Conservation (phyloP, 805 yeast species). For the Ogataea wickerhamii region DNA sequence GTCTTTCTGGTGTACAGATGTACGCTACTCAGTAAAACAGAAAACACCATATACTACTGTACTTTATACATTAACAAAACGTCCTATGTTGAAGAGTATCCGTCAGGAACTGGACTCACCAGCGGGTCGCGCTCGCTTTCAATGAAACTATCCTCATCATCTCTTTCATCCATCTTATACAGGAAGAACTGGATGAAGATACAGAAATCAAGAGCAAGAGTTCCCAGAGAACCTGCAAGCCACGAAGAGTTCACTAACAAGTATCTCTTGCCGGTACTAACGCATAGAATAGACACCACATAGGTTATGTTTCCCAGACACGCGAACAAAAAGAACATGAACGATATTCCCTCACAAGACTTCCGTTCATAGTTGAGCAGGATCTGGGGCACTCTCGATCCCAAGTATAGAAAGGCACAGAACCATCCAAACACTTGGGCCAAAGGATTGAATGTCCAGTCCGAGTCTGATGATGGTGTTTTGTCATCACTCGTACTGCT, state of each 20-base stretch:
- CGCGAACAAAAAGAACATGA: constrained; percentile 90
- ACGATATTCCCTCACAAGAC: constrained; percentile 92
- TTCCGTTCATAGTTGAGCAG: constrained; percentile 79
- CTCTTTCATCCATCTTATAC: constrained; percentile 45
- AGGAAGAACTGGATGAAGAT: constrained; percentile 84
- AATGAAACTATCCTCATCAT: constrained; percentile 21
- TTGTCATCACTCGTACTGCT: constrained; percentile 32
- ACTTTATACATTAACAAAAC: no score
- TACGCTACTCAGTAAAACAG: neutral
- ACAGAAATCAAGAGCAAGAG: constrained; percentile 75
- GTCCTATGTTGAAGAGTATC: constrained; percentile 11
- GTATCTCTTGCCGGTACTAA: constrained; percentile 67
- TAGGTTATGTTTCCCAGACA: constrained; percentile 91
- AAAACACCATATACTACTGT: neutral
- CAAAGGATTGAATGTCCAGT: constrained; percentile 60
- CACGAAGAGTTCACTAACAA: constrained; percentile 82
- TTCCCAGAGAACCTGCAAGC: constrained; percentile 90
- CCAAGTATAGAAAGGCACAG: constrained; percentile 72
- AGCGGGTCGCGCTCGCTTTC: constrained; percentile 17
- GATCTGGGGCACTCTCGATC: constrained; percentile 92
- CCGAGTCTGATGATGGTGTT: constrained; percentile 33
- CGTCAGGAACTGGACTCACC: constrained; percentile 5
- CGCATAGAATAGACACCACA: constrained; percentile 77
- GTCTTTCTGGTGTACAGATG: constrained; percentile 3
- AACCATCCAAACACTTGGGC: constrained; percentile 89